phyloP scores from a whole-genome alignment of 768 basidiomycete species.

The Amanita pseudoporphyria region DNA sequence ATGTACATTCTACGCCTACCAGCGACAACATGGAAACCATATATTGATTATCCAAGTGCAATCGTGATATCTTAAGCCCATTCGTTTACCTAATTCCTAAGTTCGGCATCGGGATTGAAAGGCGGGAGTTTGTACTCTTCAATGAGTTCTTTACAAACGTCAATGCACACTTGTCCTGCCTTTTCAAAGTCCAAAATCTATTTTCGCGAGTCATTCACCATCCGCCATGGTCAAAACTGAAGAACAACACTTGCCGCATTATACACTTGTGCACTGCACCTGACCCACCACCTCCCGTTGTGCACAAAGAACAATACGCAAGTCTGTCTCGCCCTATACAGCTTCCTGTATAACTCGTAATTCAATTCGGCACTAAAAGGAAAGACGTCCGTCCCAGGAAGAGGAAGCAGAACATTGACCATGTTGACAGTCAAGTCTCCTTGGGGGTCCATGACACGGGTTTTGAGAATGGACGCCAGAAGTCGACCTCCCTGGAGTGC shows the following conservation, averaged over 20 bases:
- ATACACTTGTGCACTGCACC: slow-evolving; percentile 31
- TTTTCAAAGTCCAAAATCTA: slow-evolving; percentile 35
- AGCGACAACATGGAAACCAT: no score
- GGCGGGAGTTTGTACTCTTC: slow-evolving; percentile 1
- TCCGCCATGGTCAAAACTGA: not conserved
- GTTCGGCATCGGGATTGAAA: no score
- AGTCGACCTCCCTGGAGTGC: slow-evolving; percentile 56
- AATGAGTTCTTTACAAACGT: slow-evolving; percentile 24
- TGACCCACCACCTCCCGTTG: slow-evolving; percentile 29
- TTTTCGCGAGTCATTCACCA: not conserved
- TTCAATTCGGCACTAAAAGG: slow-evolving; percentile 13
- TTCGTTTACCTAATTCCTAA: no score
- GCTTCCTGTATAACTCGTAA: slow-evolving; percentile 16
- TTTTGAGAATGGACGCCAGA: slow-evolving; percentile 53
- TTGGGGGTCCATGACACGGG: slow-evolving; percentile 45
- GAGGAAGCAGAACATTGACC: slow-evolving; percentile 33
- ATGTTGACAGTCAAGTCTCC: slow-evolving; percentile 59
- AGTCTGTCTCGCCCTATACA: slow-evolving; percentile 21
- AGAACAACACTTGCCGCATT: slow-evolving; percentile 22
- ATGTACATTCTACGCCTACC: no score
- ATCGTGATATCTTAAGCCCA: no score
- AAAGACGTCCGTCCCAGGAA: slow-evolving; percentile 16
- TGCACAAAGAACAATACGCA: slow-evolving; percentile 26
- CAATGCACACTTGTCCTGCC: slow-evolving; percentile 25
- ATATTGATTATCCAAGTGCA: no score